Base-by-base conservation (phyloP, 2,329 filamentous ascomycete genomes). In the Kalmusia sp. region DNA sequence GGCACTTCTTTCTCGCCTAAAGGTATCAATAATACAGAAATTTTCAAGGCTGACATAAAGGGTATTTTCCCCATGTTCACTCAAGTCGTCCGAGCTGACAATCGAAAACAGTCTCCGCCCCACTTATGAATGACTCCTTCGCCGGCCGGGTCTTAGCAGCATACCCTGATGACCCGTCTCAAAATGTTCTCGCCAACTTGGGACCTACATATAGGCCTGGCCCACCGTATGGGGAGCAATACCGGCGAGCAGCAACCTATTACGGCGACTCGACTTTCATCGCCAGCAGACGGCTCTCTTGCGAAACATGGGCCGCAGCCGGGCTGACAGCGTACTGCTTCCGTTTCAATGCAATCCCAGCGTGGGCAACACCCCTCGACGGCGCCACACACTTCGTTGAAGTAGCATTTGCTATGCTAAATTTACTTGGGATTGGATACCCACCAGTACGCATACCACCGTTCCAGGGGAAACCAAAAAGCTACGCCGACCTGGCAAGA, bases 241-340 rank as follows among this genome's bases (percentile, higher is more conserved):
- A 79, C 69, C 82, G 84, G 47, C 80, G 84, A 59, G 59, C 63
- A 12, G 78, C 79, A 4, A 81, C 85, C 1, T 75, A 73, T 54
- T 67, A 59, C 49, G 84, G 85, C 7, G 85, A 88, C 66, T 68
- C 76, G 1, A 65, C 74, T 39, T 82, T 87, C 71, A 82, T 84
- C 52, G 85, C 81, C 4, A 79, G 80, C 30, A 79, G 84, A 2
- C 78, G 85, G 2, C 72, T 79, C 17, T 79, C 82, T 7, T 81
- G 79, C 54, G 73, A 83, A 59, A 73, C 76, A 1, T 85, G 82
- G 79, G 74, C 82, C 6, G 71, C 72, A 9, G 69, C 76, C 24
- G 73, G 75, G 11, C 63, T 83, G 1, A 74, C 80, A 5, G 82
- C 82, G 8, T 88, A 85, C 74, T 82, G 80, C 61, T 88, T 87